Evolutionary conservation across 768 basidiomycete species (phyloP).

Genomic region (Suillus ampliporus): DNA sequence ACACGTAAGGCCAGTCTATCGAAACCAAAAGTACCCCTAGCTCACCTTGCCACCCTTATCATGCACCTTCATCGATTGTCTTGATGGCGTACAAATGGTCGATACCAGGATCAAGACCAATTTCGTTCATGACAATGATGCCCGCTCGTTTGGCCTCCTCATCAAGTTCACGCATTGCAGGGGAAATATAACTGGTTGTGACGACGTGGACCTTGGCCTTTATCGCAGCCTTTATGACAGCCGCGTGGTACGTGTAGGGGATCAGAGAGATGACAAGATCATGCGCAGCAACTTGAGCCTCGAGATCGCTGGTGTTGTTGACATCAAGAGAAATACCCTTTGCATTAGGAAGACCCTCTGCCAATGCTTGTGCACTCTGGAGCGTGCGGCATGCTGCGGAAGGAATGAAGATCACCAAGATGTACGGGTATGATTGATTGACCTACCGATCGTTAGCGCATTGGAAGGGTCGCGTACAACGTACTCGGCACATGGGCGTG

Average conservation of each 20-base stretch:
- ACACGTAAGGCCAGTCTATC: neutral
- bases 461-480: constrained; percentile 82
- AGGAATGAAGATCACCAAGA: neutral
- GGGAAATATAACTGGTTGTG: constrained; percentile 94
- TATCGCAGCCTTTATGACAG: constrained; percentile 88
- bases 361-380: constrained; percentile 71
- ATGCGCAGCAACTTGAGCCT: constrained; percentile 79
- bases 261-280: constrained; percentile 97
- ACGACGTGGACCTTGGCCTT: constrained; percentile 89
- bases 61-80: constrained; percentile 92
- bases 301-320: constrained; percentile 68
- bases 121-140: constrained; percentile 95
- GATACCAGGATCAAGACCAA: constrained; percentile 95
- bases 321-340: constrained; percentile 86
- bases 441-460: constrained; percentile 81
- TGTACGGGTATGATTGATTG: neutral
- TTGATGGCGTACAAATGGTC: constrained; percentile 95
- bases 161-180: constrained; percentile 88
- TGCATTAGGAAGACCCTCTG: constrained; percentile 68
- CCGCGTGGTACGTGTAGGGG: constrained; percentile 90
- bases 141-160: constrained; percentile 83
- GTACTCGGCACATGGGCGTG: constrained; percentile 96
- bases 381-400: constrained; percentile 86
- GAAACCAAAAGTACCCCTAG: neutral
- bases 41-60: constrained; percentile 90